Evolutionary conservation across 495 filamentous ascomycete species (phyloP), one percentile per base, ranked within the genome.

Genomic region (Aspergillus avenaceus): DNA sequence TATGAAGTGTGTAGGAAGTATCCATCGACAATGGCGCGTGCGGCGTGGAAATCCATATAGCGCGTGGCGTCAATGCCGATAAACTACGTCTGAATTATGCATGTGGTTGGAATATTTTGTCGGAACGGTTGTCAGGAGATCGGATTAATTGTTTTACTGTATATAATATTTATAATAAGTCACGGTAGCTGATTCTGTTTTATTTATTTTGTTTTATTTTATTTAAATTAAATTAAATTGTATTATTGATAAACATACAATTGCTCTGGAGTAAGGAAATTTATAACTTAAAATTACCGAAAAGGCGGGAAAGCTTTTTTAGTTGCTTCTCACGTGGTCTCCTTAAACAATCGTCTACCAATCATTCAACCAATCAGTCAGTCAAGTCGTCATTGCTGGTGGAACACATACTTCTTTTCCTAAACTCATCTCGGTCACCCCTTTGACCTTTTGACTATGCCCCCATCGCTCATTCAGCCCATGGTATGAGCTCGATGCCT

Each of bases 401-500:
- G 14, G 23, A 31, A 45, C 22, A 21, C 5, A 19, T 19, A 6
- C 2, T 1, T 4, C 8, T 29, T 45, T 9, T 22, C 6, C 42
- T 22, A 6, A 29, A 21, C 42, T 23, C 42, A 29, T 32, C 25
- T 28, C 24, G 3, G 14, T 32, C 25, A 27, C 14, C 42, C 27
- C 37, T 56, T 41, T 50, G 53, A 49, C n/a, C n/a, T n/a, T 47
- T 41, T 52, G 58, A 63, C 52, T 70, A 72, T 71, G 66, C 66
- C 64, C 55, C 45, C 56, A 54, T 54, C 47, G 57, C 62, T 46
- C 29, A 43, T 34, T 36, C 51, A 58, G 59, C 64, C 57, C 58
- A 81, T 79, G 80, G 67, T 64, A 87, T 88, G 85, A 85, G 65
- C 77, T 78, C 82, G 53, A 55, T 62, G 64, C 76, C 73, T 66